Evolutionary conservation across 1,284 basidiomycete species (phyloP).

Genomic region (Coniophora puteana): DNA sequence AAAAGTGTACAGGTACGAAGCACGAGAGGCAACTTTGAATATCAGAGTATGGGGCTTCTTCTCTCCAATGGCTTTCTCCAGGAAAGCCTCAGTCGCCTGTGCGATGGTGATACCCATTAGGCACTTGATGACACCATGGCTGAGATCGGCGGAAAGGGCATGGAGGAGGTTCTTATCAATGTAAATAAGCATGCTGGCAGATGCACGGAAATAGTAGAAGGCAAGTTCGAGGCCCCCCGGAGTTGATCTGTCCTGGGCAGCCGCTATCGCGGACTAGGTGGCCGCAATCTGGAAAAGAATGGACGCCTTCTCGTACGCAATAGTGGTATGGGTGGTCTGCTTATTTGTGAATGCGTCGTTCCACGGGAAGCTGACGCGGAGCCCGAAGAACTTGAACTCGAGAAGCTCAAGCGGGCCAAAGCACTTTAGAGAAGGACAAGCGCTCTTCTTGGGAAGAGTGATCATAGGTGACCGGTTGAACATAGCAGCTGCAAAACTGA

Average conservation of each 20-base stretch:
- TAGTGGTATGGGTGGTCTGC: constrained; percentile 90
- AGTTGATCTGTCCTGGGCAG: constrained; percentile 78
- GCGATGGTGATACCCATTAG: constrained; percentile 84
- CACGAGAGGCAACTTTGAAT: constrained; percentile 84
- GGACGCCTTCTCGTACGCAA: constrained; percentile 98
- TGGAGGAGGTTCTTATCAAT: constrained; percentile 99
- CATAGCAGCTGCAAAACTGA: constrained; percentile 35
- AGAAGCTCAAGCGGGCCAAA: constrained; percentile 98
- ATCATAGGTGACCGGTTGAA: constrained; percentile 79
- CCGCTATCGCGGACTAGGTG: constrained; percentile 88
- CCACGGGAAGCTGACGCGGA: constrained; percentile 95
- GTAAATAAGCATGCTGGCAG: constrained; percentile 96
- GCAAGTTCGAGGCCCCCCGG: constrained; percentile 95
- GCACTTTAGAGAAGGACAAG: constrained; percentile 97
- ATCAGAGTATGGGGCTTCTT: constrained; percentile 82
- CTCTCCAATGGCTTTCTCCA: constrained; percentile 92
- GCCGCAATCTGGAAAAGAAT: constrained; percentile 96
- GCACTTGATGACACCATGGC: constrained; percentile 92
- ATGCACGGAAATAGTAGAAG: constrained; percentile 88
- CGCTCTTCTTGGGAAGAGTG: constrained; percentile 74
- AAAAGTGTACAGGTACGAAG: constrained; percentile 75
- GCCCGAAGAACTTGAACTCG: constrained; percentile 95
- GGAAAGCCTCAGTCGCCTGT: constrained; percentile 95
- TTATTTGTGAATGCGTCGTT: constrained; percentile 95
- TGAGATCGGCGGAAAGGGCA: constrained; percentile 96